Conservation (phyloP, 176 grass and related monocot species). For the Eragrostis nindensis region DNA sequence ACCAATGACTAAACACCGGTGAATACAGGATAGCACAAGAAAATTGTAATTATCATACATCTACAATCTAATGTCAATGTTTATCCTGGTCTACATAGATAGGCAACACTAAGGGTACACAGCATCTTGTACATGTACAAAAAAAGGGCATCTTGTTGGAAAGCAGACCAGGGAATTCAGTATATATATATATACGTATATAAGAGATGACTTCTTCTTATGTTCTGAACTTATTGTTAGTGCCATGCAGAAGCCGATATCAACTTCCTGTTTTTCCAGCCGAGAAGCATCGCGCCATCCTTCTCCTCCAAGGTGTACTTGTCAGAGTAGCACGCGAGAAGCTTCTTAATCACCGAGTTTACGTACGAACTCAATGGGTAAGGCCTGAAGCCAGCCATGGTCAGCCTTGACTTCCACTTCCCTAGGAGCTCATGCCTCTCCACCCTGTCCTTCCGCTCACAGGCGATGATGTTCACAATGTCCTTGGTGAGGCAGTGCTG, state of each 20-base stretch:
- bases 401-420: conserved; percentile 94
- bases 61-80: conserved; percentile 64
- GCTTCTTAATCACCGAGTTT: conserved; percentile 91
- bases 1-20: neutral
- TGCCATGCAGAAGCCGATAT: conserved; percentile 98
- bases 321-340: conserved; percentile 76
- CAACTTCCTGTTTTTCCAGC: conserved; percentile 93
- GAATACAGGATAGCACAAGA: conserved; percentile 26
- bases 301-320: conserved; percentile 91
- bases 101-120: conserved; percentile 33
- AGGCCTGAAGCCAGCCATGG: conserved; percentile 91
- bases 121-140: conserved; percentile 58
- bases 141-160: conserved; percentile 2
- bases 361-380: conserved; percentile 85
- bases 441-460: conserved; percentile 86
- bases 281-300: conserved; percentile 79
- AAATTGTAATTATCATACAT: conserved; percentile 54
- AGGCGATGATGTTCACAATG: conserved; percentile 95
- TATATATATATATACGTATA: conserved; percentile 34
- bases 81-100: conserved; percentile 42
- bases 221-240: conserved; percentile 47
- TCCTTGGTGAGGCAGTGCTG: conserved; percentile 96
- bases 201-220: conserved; percentile 28
- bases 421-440: conserved; percentile 93
- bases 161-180: conserved; percentile 43